phyloP scores from a whole-genome alignment of 2,329 filamentous ascomycete genomes.

The Sclerotinia sclerotiorum region DNA sequence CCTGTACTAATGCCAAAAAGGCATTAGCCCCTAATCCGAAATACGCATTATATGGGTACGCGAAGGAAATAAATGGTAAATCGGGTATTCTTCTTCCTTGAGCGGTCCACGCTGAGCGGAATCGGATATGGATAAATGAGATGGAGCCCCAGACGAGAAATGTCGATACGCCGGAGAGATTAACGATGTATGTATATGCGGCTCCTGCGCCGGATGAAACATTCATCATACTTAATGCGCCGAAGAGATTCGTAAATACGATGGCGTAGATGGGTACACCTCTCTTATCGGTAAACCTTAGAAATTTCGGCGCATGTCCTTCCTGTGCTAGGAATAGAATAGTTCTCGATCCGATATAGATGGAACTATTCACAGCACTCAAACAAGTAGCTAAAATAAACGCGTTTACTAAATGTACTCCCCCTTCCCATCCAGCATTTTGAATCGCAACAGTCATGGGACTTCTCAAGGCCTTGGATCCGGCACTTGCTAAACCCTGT shows the following conservation, averaged over 20 bases:
- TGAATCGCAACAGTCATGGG: constrained; percentile 74
- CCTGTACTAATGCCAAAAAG: constrained; percentile 61
- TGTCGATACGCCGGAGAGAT: constrained; percentile 66
- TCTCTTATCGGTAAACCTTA: constrained; percentile 65
- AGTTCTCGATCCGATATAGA: constrained; percentile 75
- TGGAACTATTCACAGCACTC: constrained; percentile 70
- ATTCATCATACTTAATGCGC: constrained; percentile 74
- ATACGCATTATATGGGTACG: constrained; percentile 59
- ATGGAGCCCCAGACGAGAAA: constrained; percentile 73
- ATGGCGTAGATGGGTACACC: constrained; percentile 63
- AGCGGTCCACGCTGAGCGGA: constrained; percentile 60
- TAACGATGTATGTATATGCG: constrained; percentile 69
- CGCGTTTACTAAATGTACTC: constrained; percentile 74
- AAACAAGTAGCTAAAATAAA: constrained; percentile 74
- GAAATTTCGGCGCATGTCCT: constrained; percentile 66
- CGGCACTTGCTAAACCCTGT: constrained; percentile 59
- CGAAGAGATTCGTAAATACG: constrained; percentile 68
- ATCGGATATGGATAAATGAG: constrained; percentile 69
- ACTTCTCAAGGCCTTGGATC: constrained; percentile 64
- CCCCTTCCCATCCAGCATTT: constrained; percentile 70
- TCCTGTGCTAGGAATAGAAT: constrained; percentile 74
- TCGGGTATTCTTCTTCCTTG: constrained; percentile 57
- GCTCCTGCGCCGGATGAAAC: constrained; percentile 63
- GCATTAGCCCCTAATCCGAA: constrained; percentile 58
- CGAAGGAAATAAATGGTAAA: constrained; percentile 55